phyloP scores from a whole-genome alignment of 192 early-diverging fungal genomes.

The Backusella macrospora region DNA sequence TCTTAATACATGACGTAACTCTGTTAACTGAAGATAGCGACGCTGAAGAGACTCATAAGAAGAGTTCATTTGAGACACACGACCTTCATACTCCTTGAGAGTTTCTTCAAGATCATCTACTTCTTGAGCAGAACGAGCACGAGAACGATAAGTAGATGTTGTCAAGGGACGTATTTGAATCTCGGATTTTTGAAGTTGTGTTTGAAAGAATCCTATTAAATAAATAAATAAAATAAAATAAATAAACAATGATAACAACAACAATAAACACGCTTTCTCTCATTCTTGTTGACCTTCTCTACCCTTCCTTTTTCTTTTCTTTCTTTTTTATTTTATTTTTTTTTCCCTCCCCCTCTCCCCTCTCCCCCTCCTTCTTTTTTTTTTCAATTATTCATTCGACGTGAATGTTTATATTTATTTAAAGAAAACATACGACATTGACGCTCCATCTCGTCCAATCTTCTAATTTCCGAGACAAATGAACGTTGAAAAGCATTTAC shows the following conservation, averaged over 20 bases:
- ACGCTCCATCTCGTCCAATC: slow-evolving; percentile 97
- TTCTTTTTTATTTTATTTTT: neutral
- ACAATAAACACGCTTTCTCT: neutral
- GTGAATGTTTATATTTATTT: neutral
- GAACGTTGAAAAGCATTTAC: slow-evolving; percentile 97
- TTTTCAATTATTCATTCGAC: neutral
- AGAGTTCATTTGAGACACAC: slow-evolving; percentile 83
- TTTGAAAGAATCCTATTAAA: slow-evolving; percentile 75
- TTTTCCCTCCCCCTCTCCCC: neutral
- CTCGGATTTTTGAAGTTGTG: slow-evolving; percentile 78
- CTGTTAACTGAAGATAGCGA: slow-evolving; percentile 85
- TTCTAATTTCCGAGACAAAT: slow-evolving; percentile 93
- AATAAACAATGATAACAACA: neutral
- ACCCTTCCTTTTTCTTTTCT: neutral
- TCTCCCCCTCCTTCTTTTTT: neutral
- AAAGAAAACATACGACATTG: slow-evolving; percentile 75
- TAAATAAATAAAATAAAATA: slow-evolving; percentile 11
- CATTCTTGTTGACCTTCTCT: neutral
- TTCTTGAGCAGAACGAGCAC: slow-evolving; percentile 82
- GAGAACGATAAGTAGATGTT: slow-evolving; percentile 51
- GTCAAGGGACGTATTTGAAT: slow-evolving; percentile 59
- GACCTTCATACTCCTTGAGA: slow-evolving; percentile 79
- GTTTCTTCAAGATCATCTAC: slow-evolving; percentile 90
- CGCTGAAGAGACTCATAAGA: slow-evolving; percentile 88
- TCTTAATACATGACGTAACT: slow-evolving; percentile 85